These are phyloP conservation scores for Chlorencoelia australis DNA, from an alignment of 2,329 filamentous ascomycete species.

Conservation along the genomic window DNA sequence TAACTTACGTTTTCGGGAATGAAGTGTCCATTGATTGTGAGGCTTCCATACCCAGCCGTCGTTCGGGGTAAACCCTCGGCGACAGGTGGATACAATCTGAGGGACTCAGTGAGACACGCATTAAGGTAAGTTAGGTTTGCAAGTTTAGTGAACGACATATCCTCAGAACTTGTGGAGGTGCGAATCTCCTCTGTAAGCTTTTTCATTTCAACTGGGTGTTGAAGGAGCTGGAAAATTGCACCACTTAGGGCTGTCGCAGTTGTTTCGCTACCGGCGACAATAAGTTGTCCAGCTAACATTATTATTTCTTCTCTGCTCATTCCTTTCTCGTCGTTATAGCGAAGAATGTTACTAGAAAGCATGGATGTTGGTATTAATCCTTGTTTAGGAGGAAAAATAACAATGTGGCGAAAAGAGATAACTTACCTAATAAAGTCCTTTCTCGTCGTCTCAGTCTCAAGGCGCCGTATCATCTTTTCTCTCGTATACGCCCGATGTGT, in stretches of 20 bases:
- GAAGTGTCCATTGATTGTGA: slow-evolving; percentile 9
- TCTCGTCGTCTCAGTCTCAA: too few relatives aligned
- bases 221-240: slow-evolving; percentile 17
- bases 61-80: slow-evolving; percentile 10
- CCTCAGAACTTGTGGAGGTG: slow-evolving; percentile 26
- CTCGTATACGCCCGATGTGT: too few relatives aligned
- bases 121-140: slow-evolving; percentile 30
- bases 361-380: too few relatives aligned
- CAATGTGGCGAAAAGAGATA: too few relatives aligned
- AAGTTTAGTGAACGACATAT: slow-evolving; percentile 30
- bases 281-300: slow-evolving; percentile 4
- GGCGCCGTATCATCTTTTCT: too few relatives aligned
- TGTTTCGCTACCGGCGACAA: slow-evolving; percentile 15
- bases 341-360: slow-evolving; percentile 6
- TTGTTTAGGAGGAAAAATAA: too few relatives aligned
- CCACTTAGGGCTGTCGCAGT: slow-evolving; percentile 13
- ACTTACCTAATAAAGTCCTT: too few relatives aligned
- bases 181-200: slow-evolving; percentile 33
- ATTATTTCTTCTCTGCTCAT: slow-evolving; percentile 11
- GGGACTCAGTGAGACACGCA: slow-evolving; percentile 33
- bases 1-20: too few relatives aligned
- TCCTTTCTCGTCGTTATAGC: slow-evolving; percentile 16
- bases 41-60: slow-evolving; percentile 14
- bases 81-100: slow-evolving; percentile 32
- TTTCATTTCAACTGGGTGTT: slow-evolving; percentile 24